Base-by-base conservation (phyloP, 352 stramenopile genomes). In the Pythium angustatum region DNA sequence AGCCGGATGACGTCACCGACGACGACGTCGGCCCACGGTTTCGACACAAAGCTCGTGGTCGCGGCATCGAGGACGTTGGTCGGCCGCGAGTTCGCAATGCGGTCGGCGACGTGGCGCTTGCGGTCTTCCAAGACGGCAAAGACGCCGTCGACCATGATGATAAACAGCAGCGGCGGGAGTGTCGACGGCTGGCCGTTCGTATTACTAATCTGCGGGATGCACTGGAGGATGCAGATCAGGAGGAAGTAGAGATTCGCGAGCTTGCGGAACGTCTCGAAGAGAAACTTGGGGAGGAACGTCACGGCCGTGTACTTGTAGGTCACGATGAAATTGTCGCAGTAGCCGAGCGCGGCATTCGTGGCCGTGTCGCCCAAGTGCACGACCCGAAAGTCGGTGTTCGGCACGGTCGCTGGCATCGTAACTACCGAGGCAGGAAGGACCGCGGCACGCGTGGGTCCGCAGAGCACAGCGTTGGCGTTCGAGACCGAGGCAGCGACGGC, bases 181-280 rank as follows among this genome's bases (percentile, higher is more conserved):
- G 91, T 96, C 3, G 91, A 92, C 9, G 92, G 90, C 33, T 92
- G 79, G 12, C 86, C 84, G 34, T 79, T 79, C 10, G 93, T 97
- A 74, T 97, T 98, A 58, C 85, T 96, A 75, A 98, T 97, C 31
- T 81, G 58, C 24, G 87, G 87, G 64, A 97, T 93, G 40, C 79
- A 90, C 50, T 97, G 87, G 52, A 94, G 70, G 28, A 88, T 90
- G 28, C 86, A 94, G 62, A 98, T 91, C 52, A 94, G 41, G 21
- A 98, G 76, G 67, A 98, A 98, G 75, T 98, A 98, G 44, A 96
- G 68, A 40, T 98, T 98, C 30, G 92, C 93, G 38, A 97, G 78
- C 68, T 97, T 96, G 26, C 84, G 84, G 64, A 94, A 94, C 33
- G 79, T 90, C 71, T 97, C 91, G 47, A 95, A 94, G 33, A 98